Percentiles rank a stretch among this genome's conserved stretches.
Evolutionary conservation across 345 rosid genomes (phyloP).

Genomic region (Erodium maritimum): DNA sequence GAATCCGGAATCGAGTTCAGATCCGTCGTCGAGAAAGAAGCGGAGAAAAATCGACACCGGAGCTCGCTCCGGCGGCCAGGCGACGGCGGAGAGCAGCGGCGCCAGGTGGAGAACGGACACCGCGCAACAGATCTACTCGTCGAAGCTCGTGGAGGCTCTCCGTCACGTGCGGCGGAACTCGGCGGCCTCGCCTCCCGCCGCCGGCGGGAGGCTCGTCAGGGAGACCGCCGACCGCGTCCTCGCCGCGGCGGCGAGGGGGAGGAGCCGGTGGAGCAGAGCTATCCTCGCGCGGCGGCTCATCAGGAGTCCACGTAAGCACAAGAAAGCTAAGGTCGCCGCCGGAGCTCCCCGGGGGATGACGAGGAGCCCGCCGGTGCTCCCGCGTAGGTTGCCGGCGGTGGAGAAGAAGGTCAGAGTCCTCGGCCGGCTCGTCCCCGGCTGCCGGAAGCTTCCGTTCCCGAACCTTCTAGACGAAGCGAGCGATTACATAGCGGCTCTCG

Average conservation of each 20-base stretch:
- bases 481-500: conserved; percentile 82
- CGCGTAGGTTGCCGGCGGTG: conserved; percentile 33
- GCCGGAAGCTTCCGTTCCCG: conserved; percentile 46
- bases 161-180: conserved; percentile 26
- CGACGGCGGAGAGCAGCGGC: not conserved
- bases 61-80: not conserved
- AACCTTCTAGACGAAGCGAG: conserved; percentile 63
- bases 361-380: conserved; percentile 11
- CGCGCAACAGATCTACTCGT: conserved; percentile 53
- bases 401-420: conserved; percentile 39
- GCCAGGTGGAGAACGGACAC: conserved; percentile 50
- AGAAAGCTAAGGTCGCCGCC: conserved; percentile 27
- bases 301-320: conserved; percentile 30
- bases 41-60: conserved; percentile 24
- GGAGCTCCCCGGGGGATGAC: conserved; percentile 21
- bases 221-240: conserved; percentile 37
- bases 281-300: conserved; percentile 17
- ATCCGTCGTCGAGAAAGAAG: conserved; percentile 32
- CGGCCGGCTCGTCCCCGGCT: conserved; percentile 78
- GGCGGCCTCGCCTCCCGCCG: not conserved
- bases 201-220: conserved; percentile 25
- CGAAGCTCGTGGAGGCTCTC: conserved; percentile 56
- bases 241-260: conserved; percentile 50
- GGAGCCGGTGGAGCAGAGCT: conserved; percentile 59
- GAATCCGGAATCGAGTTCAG: conserved; percentile 15